phyloP scores from a whole-genome alignment of 2,329 filamentous ascomycete species.

The Colletotrichum sp. region DNA sequence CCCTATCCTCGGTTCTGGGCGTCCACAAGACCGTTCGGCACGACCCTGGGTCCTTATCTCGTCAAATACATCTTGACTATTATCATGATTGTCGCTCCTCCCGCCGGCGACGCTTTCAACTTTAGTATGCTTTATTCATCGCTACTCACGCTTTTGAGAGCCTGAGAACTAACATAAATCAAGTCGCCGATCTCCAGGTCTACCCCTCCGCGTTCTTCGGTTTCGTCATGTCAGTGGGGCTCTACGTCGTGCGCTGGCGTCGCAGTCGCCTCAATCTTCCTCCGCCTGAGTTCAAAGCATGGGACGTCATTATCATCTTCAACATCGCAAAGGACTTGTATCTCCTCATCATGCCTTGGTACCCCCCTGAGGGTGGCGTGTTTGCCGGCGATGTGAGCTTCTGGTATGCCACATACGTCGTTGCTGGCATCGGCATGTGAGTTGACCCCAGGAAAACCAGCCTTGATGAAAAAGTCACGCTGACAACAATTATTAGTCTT shows the following conservation, averaged over 20 bases:
- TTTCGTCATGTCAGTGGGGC: slow-evolving; percentile 58
- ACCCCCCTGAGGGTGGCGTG: slow-evolving; percentile 64
- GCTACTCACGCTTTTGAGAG: no score
- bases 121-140: slow-evolving; percentile 45
- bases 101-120: slow-evolving; percentile 68
- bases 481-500: slow-evolving; percentile 39
- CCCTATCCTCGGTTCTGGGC: slow-evolving; percentile 67
- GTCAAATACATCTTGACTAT: slow-evolving; percentile 62
- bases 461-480: accelerated
- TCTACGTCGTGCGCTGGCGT: slow-evolving; percentile 62
- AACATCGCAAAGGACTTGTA: slow-evolving; percentile 65
- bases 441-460: slow-evolving; percentile 13
- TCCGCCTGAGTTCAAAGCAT: slow-evolving; percentile 59
- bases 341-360: slow-evolving; percentile 74
- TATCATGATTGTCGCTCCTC: slow-evolving; percentile 64
- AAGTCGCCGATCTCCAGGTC: slow-evolving; percentile 42
- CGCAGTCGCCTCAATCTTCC: slow-evolving; percentile 55
- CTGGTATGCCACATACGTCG: slow-evolving; percentile 74
- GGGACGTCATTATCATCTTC: slow-evolving; percentile 63
- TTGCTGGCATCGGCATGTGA: slow-evolving; percentile 68
- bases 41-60: slow-evolving; percentile 62
- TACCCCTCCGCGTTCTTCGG: slow-evolving; percentile 66
- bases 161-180: not conserved
- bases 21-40: slow-evolving; percentile 66
- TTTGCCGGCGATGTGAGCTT: slow-evolving; percentile 72